Conservation (phyloP, 176 grass and related monocot species). For the Oryza officinalis region DNA sequence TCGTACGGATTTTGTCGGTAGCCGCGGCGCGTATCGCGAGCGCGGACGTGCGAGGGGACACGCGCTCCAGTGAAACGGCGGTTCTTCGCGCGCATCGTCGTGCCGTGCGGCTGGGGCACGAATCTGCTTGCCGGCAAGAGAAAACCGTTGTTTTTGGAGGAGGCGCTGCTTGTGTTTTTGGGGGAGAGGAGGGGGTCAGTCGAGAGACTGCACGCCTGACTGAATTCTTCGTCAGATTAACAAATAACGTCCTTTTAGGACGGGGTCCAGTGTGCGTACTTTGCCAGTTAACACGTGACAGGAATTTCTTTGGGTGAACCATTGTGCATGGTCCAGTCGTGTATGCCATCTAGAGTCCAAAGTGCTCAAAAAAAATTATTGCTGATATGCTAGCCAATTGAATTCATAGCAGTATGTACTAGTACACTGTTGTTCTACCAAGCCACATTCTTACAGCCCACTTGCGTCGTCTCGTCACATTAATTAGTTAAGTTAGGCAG, state of each 20-base stretch:
- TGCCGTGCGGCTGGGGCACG: neutral
- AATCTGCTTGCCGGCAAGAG: no score
- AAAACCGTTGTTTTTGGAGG: no score
- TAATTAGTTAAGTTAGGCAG: neutral
- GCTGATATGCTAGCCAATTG: neutral
- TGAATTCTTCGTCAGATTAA: neutral
- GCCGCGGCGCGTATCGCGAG: neutral
- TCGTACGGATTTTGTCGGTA: conserved; percentile 9
- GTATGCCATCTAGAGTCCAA: neutral
- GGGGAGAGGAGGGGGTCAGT: neutral
- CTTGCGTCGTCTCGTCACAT: neutral
- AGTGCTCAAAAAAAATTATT: neutral
- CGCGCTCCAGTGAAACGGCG: neutral
- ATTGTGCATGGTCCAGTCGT: neutral
- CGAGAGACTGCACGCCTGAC: neutral
- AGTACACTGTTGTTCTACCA: neutral
- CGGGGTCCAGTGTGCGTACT: conserved; percentile 19
- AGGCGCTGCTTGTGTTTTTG: neutral
- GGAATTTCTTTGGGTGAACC: neutral
- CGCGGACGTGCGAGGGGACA: neutral
- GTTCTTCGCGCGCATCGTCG: neutral
- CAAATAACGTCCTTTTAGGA: neutral
- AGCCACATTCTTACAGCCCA: neutral
- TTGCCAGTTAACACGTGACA: conserved; percentile 23
- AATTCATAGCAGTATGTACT: neutral